Evolutionary conservation across 164 flowering plant genomes (phyloP).

Genomic region (Tetrastigma voinierianum): DNA sequence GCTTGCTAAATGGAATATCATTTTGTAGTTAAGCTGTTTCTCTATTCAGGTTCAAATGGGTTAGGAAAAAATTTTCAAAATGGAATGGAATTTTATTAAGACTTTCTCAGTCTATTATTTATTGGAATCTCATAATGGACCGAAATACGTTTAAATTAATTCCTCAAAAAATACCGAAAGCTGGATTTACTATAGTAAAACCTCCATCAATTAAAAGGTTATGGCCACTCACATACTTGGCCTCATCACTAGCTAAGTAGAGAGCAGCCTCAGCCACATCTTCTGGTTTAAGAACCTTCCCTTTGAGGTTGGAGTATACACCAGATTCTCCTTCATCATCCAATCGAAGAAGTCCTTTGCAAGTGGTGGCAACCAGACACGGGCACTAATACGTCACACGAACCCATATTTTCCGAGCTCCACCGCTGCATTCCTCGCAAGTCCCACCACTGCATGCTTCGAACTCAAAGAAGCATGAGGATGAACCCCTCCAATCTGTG

Average conservation of each 20-base stretch:
- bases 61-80: too few relatives aligned
- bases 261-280: conserved; percentile 38
- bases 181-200: conserved; percentile 22
- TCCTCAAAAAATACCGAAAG: conserved; percentile 12
- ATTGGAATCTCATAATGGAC: neutral
- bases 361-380: conserved; percentile 7
- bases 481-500: too few relatives aligned
- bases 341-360: too few relatives aligned
- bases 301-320: conserved; percentile 19
- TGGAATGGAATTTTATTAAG: too few relatives aligned
- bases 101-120: too few relatives aligned
- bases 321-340: neutral
- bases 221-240: neutral
- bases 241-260: conserved; percentile 36
- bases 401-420: conserved; percentile 30
- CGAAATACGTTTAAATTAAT: neutral
- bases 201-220: conserved; percentile 17
- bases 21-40: too few relatives aligned
- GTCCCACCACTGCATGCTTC: conserved; percentile 32
- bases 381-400: conserved; percentile 31
- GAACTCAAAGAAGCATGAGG: conserved; percentile 28
- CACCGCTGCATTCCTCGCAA: conserved; percentile 27
- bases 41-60: too few relatives aligned
- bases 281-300: conserved; percentile 19
- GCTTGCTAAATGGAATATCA: too few relatives aligned